Evolutionary conservation across 768 basidiomycete genomes (phyloP), one percentile per base, ranked within the genome.

Genomic region (Phlebiopsis flavidoalba): DNA sequence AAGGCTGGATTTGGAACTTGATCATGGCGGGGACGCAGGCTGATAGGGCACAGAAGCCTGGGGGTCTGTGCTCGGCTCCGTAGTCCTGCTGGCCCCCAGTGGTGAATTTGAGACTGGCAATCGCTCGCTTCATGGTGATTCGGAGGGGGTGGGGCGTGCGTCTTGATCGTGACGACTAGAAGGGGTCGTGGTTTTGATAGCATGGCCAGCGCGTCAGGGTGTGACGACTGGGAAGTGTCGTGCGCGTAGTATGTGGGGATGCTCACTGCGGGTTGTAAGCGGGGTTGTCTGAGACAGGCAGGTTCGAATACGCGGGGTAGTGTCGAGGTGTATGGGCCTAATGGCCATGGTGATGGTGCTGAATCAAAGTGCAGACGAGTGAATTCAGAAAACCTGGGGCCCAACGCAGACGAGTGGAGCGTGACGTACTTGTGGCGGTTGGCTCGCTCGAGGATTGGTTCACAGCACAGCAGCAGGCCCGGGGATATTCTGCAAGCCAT

Each of bases 361-460:
- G 33, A n/a, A 5, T 49, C 47, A n/a, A 10, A 19, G 22, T 17
- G 21, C 24, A 31, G 31, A 50, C 46, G 57, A 21, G 31, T 19
- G 36, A 17, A 35, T 46, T 45, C 15, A 22, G 22, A 24, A 17
- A 12, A 24, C 24, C 5, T n/a, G n/a, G 57, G 36, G 21, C 33
- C 8, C 49, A 51, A 36, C 12, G 37, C 12, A 11, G 49, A 31
- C 21, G 22, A 49, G 47, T 14, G 37, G n/a, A 43, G n/a, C 33
- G 8, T 17, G 26, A 40, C 61, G 36, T n/a, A 62, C 61, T 51
- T 62, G 61, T n/a, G 40, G 57, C 52, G 57, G 61, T 31, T 2
- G 52, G 17, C 33, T 55, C 54, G 14, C 47, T 21, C 46, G 57
- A n/a, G 48, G 61, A 53, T 62, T 62, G 61, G 61, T 58, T 62